phyloP scores from a whole-genome alignment of 1,284 basidiomycete species.

The Cutaneotrichosporon daszewskae region DNA sequence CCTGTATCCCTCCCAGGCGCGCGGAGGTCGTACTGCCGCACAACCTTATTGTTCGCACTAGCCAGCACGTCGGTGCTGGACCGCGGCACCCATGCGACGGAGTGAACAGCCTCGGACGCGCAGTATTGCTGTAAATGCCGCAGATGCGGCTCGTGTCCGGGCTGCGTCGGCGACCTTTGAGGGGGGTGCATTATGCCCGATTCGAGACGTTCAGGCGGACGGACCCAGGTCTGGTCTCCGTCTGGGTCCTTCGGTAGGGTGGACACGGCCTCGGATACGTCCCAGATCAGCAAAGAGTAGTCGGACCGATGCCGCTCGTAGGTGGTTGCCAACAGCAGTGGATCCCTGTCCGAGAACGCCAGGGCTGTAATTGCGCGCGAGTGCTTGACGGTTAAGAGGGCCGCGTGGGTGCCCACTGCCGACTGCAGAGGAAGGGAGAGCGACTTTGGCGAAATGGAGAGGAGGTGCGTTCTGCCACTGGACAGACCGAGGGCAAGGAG shows the following conservation, averaged over 20 bases:
- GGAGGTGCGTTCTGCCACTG: slow-evolving; percentile 33
- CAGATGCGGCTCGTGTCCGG: neutral
- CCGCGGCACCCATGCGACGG: slow-evolving; percentile 26
- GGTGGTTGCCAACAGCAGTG: slow-evolving; percentile 38
- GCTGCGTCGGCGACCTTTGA: neutral
- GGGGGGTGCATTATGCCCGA: neutral
- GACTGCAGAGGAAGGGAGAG: slow-evolving; percentile 21
- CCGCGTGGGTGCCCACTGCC: slow-evolving; percentile 13
- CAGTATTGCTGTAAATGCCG: slow-evolving; percentile 45
- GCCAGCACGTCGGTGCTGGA: slow-evolving; percentile 28
- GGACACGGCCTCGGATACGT: slow-evolving; percentile 33
- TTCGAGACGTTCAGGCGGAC: slow-evolving; percentile 9
- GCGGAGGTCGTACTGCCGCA: slow-evolving; percentile 40
- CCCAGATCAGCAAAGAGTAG: slow-evolving; percentile 44
- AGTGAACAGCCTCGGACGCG: slow-evolving; percentile 39
- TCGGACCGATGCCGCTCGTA: slow-evolving; percentile 45
- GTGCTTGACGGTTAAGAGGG: slow-evolving; percentile 35
- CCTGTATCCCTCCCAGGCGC: slow-evolving; percentile 18
- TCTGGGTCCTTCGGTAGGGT: slow-evolving; percentile 16
- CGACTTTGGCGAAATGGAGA: slow-evolving; percentile 32
- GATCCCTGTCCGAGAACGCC: slow-evolving; percentile 38
- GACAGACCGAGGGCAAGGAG: slow-evolving; percentile 35
- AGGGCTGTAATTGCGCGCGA: slow-evolving; percentile 36
- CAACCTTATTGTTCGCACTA: slow-evolving; percentile 32
- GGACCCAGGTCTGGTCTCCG: slow-evolving; percentile 7